Evolutionary conservation across 1,284 basidiomycete species (phyloP).

Genomic region (Lentinula novae-zelandiae): DNA sequence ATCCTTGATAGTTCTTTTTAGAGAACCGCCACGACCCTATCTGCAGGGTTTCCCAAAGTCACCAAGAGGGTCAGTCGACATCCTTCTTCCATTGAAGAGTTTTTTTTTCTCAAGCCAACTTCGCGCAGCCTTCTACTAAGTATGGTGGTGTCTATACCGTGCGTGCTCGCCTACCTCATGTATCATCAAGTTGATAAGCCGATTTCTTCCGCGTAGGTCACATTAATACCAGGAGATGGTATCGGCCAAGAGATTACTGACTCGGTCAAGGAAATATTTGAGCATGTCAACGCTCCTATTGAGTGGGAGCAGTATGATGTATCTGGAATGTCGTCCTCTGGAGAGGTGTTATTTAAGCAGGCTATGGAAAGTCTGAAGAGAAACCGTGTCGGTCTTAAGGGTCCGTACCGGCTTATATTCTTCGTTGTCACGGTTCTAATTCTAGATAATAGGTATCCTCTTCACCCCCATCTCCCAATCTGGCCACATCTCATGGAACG

Average conservation of each 20-base stretch:
- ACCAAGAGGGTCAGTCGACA: conserved; percentile 55
- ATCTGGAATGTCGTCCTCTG: conserved; percentile 91
- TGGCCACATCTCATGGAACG: conserved; percentile 99
- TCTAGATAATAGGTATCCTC: conserved; percentile 73
- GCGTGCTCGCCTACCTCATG: conserved; percentile 26
- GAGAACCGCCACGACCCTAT: conserved; percentile 76
- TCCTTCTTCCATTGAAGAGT: conserved; percentile 2
- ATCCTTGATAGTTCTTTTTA: conserved; percentile 23
- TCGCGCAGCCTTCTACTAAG: conserved; percentile 77
- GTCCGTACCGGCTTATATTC: conserved; percentile 39
- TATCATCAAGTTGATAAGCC: conserved; percentile 16
- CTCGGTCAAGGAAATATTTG: conserved; percentile 99
- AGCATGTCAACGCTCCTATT: conserved; percentile 96
- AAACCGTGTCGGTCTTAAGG: conserved; percentile 98
- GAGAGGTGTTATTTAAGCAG: conserved; percentile 95
- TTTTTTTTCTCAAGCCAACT: background rate
- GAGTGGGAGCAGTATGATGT: conserved; percentile 99
- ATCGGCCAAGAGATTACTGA: conserved; percentile 97
- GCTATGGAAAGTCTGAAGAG: conserved; percentile 96
- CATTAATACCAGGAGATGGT: conserved; percentile 95
- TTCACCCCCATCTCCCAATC: conserved; percentile 97
- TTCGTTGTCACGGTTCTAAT: background rate
- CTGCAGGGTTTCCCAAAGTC: conserved; percentile 77
- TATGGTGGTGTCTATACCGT: conserved; percentile 94
- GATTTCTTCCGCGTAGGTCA: conserved; percentile 56